Conservation (phyloP, 192 early-diverging fungal species). For the Coemansia sp. region DNA sequence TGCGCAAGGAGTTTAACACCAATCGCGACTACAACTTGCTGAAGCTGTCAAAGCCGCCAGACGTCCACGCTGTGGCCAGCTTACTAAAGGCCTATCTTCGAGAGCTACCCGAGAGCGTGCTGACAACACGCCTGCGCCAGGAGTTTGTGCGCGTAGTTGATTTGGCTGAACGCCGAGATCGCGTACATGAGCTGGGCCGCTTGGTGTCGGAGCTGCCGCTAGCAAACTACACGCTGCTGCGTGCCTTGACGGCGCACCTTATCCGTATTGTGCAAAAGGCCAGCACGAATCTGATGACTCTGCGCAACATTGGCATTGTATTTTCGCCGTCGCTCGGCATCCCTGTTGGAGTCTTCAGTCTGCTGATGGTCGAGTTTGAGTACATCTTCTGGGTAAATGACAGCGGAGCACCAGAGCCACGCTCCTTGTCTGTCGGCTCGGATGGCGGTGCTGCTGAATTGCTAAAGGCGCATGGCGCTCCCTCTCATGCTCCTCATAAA, state of each 20-base stretch:
- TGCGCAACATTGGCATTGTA: conserved; percentile 94
- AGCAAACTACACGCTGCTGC: conserved; percentile 88
- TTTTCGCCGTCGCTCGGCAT: conserved; percentile 95
- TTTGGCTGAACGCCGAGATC: conserved; percentile 75
- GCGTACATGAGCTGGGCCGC: conserved; percentile 79
- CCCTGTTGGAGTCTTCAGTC: conserved; percentile 89
- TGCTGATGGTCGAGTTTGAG: conserved; percentile 91
- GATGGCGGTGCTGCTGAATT: conserved; percentile 3
- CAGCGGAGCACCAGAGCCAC: conserved; percentile 61
- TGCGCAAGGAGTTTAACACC: conserved; percentile 83
- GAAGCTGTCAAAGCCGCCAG: conserved; percentile 66
- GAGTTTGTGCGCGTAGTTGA: conserved; percentile 88
- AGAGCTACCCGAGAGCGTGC: conserved; percentile 84
- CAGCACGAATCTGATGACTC: conserved; percentile 91
- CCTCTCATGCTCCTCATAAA: background rate
- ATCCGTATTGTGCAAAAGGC: conserved; percentile 84
- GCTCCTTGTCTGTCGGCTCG: conserved; percentile 14
- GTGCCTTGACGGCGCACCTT: conserved; percentile 86
- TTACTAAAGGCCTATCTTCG: conserved; percentile 91
- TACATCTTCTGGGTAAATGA: conserved; percentile 80
- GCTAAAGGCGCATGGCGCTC: background rate
- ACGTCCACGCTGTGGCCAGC: conserved; percentile 93
- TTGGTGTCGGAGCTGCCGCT: conserved; percentile 79
- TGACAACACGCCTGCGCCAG: conserved; percentile 84
- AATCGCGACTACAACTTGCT: conserved; percentile 55